Conservation (phyloP, 768 basidiomycete species). For the Macrolepiota dolichaula region DNA sequence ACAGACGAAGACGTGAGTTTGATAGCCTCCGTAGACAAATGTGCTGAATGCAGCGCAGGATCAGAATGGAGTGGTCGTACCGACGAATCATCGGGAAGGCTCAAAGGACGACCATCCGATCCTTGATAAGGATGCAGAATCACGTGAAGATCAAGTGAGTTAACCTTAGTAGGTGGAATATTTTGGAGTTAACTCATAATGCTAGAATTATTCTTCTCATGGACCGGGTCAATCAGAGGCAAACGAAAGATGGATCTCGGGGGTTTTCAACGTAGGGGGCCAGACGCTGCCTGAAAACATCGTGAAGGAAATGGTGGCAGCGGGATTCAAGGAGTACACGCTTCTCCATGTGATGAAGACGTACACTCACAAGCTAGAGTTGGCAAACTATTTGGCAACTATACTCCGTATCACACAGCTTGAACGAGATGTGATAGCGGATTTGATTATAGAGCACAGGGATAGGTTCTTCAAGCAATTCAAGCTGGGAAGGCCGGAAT, state of each 20-base stretch:
- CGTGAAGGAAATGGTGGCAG: neutral
- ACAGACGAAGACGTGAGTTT: neutral
- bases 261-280: neutral
- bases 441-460: neutral
- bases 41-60: neutral
- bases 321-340: slow-evolving; percentile 4
- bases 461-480: neutral
- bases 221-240: neutral
- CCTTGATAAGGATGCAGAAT: too few species aligned
- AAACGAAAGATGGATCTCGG: neutral
- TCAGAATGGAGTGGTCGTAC: neutral
- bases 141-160: neutral
- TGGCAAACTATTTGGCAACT: slow-evolving; percentile 2
- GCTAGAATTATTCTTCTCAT: neutral
- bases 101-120: neutral
- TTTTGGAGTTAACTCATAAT: neutral
- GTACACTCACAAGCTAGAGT: neutral
- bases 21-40: neutral
- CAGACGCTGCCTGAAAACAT: neutral
- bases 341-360: neutral
- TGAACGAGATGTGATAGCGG: slow-evolving; percentile 4
- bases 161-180: neutral
- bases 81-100: neutral
- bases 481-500: neutral
- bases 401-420: slow-evolving; percentile 1